Conservation (phyloP, 2,329 filamentous ascomycete species). For the Ilyonectria sp. region DNA sequence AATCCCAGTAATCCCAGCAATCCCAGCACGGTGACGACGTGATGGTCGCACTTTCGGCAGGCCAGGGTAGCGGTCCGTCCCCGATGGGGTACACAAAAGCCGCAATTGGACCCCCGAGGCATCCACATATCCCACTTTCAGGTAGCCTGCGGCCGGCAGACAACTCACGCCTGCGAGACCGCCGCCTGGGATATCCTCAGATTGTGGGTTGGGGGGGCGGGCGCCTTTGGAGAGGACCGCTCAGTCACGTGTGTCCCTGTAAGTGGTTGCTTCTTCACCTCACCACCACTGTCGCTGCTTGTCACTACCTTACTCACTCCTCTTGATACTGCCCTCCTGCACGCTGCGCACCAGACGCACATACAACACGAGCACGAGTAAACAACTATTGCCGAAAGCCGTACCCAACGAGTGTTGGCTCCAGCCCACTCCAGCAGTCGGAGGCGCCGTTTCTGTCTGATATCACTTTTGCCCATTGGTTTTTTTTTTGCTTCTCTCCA, state of each 20-base stretch:
- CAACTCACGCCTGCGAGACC: neutral
- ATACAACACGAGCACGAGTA: neutral
- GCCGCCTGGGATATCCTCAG: neutral
- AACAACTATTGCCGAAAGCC: neutral
- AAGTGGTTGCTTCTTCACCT: neutral
- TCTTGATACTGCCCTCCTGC: neutral
- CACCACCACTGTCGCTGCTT: conserved; percentile 4
- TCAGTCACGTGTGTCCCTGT: conserved; percentile 8
- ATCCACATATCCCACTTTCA: neutral
- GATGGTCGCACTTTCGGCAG: conserved; percentile 15
- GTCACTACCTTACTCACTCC: too few species aligned
- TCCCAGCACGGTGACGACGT: neutral
- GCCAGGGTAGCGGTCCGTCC: neutral
- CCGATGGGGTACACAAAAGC: conserved; percentile 8
- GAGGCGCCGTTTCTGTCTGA: too few species aligned
- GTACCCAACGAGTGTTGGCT: too few species aligned
- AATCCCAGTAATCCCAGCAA: neutral
- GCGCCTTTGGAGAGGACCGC: neutral
- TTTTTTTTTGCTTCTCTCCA: too few species aligned
- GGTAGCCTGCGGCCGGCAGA: too few species aligned
- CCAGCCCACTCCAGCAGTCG: too few species aligned
- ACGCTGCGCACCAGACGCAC: neutral
- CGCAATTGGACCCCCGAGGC: neutral
- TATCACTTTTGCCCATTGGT: too few species aligned
- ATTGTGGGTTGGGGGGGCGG: neutral